Percentiles rank a stretch among this genome's conserved stretches.
Evolutionary conservation across 179 eudicot species (phyloP).

Genomic region (Actinidia polygama): DNA sequence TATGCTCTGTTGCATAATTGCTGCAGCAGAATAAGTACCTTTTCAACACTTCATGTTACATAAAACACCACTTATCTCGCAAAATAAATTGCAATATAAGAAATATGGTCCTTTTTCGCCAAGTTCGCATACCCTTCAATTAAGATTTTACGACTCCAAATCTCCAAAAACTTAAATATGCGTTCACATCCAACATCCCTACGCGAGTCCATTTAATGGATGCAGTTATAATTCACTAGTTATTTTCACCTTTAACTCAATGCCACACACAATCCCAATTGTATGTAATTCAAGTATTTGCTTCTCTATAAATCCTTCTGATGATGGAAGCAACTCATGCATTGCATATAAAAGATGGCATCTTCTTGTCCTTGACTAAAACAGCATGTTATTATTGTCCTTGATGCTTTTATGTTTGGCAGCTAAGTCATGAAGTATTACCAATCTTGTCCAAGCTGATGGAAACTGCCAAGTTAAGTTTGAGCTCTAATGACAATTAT

Average conservation of each 20-base stretch:
- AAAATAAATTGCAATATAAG: too few relatives aligned
- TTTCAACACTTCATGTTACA: too few relatives aligned
- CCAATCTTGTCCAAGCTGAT: constrained; percentile 50
- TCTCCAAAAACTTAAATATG: too few relatives aligned
- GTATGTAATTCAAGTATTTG: background rate
- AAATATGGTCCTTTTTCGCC: too few relatives aligned
- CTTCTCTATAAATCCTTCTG: background rate
- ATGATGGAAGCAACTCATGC: background rate
- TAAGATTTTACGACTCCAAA: too few relatives aligned
- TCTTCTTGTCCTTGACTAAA: background rate
- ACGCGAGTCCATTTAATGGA: too few relatives aligned
- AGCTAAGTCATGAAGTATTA: constrained; percentile 41
- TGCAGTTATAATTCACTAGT: background rate
- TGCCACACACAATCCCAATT: background rate
- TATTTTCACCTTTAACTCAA: constrained; percentile 1
- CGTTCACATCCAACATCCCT: too few relatives aligned
- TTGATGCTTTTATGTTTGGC: constrained; percentile 19
- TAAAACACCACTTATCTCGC: too few relatives aligned
- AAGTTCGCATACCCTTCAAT: too few relatives aligned
- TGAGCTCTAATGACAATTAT: constrained; percentile 44
- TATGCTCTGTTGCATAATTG: too few relatives aligned
- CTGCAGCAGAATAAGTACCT: too few relatives aligned
- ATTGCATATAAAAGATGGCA: background rate
- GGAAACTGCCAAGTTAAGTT: constrained; percentile 60
- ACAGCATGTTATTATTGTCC: background rate